A percentile compares a stretch with the other conserved stretches of the same genome.
These are phyloP conservation scores for Taxillus chinensis DNA, from an alignment of 164 flowering plant genomes.

Conservation along the genomic window DNA sequence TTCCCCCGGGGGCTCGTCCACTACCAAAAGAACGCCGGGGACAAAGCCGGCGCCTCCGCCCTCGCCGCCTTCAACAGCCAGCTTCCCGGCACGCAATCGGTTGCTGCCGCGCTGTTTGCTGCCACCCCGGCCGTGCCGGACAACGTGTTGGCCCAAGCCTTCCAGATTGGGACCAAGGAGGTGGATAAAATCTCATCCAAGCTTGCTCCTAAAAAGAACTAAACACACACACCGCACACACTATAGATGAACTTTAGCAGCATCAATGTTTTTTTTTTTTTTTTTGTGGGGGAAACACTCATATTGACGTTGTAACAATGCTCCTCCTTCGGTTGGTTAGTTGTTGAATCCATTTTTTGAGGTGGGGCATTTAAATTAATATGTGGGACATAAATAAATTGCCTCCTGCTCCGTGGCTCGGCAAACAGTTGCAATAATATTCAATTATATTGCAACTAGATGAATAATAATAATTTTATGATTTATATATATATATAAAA, in stretches of 20 bases:
- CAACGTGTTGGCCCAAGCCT: constrained; percentile 15
- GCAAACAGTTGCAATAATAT: too few relatives aligned
- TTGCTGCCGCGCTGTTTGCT: constrained; percentile 15
- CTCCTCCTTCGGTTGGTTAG: too few relatives aligned
- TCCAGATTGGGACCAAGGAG: constrained; percentile 22
- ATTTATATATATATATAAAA: too few relatives aligned
- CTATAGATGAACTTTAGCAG: neutral
- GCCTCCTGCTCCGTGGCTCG: too few relatives aligned
- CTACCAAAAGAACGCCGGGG: constrained; percentile 22
- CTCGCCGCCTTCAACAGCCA: constrained; percentile 22
- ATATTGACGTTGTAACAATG: too few relatives aligned
- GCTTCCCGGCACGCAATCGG: constrained; percentile 20
- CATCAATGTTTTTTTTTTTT: neutral
- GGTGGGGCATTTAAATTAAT: too few relatives aligned
- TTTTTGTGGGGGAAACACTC: neutral
- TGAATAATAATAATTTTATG: too few relatives aligned
- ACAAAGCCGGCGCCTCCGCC: constrained; percentile 10
- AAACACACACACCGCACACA: neutral
- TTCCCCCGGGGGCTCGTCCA: constrained; percentile 20
- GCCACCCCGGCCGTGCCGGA: constrained; percentile 17
- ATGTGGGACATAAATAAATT: too few relatives aligned
- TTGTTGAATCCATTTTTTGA: too few relatives aligned
- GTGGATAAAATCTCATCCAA: constrained; percentile 17
- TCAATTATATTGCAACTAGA: too few relatives aligned
- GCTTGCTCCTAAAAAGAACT: constrained; percentile 20